Evolutionary conservation across 768 basidiomycete species (phyloP).

Genomic region (Hydnum rufescens): DNA sequence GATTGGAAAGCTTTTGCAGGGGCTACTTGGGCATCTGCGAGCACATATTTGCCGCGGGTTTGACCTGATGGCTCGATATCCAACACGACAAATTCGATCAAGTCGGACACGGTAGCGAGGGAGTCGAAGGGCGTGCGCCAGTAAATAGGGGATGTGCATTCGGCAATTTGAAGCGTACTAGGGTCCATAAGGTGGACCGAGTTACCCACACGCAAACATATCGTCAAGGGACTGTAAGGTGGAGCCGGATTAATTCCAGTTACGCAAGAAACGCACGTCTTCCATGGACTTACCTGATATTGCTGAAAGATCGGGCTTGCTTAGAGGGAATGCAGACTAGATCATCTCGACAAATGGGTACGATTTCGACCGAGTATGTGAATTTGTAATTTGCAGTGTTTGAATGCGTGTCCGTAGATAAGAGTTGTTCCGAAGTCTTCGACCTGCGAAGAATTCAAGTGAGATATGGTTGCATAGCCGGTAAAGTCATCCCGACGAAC

Average conservation of each 20-base stretch:
- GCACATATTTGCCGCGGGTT: conserved; percentile 56
- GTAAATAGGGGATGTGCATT: conserved; percentile 57
- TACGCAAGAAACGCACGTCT: not conserved
- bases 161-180: conserved; percentile 61
- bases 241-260: not conserved
- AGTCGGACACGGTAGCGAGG: conserved; percentile 62
- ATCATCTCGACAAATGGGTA: conserved; percentile 95
- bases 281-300: conserved; percentile 49
- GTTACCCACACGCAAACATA: conserved; percentile 85
- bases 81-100: conserved; percentile 86
- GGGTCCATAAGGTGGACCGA: conserved; percentile 84
- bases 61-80: conserved; percentile 75
- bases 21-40: conserved; percentile 81
- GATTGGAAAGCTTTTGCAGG: conserved; percentile 47
- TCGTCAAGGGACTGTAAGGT: conserved; percentile 40
- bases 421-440: conserved; percentile 84
- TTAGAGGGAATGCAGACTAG: conserved; percentile 75
- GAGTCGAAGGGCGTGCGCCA: conserved; percentile 86
- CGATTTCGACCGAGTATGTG: conserved; percentile 93
- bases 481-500: conserved; percentile 25
- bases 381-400: conserved; percentile 92
- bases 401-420: conserved; percentile 82
- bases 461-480: not conserved
- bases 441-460: conserved; percentile 30
- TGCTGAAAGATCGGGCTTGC: conserved; percentile 62